Base-by-base conservation (phyloP, 768 basidiomycete species). In the Hirschioporus abietinus region DNA sequence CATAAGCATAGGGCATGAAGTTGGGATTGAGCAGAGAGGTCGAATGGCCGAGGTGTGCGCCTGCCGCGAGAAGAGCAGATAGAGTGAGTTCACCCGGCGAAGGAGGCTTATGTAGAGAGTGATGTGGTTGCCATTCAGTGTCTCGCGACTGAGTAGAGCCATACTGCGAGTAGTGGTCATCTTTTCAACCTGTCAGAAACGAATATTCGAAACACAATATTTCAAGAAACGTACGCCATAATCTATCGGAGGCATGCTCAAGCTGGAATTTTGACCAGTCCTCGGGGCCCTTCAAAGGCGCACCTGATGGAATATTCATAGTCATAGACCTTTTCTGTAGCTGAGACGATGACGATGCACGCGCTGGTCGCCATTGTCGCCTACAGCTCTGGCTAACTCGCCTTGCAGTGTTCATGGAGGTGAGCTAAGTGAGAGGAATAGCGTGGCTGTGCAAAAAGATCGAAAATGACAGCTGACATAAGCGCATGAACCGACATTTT, bases 1-100 rank as follows among this genome's bases (percentile, higher is more conserved):
- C 97, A 74, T 97, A 98, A 36, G 96, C 89, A 76, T 95, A 96
- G 34, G 96, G 92, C 71, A 90, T 81, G 71, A 95, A 95, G 75
- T 93, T 92, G 30, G 93, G 89, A 76, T 95, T 92, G 82, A 96
- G 89, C 70, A 93, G 86, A 5, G 88, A 83, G 52, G 85, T 84
- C 35, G 91, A 85, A 75, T 99, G 96, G 7, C 97, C 97, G 60
- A 99, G 87, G 75, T 98, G 96, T 18, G 97, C 96, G 26, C 95
- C 95, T 17, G 95, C 83, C 1, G 97, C 96, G 58, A 98, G 80
- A 68, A 99, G 88, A 61, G 95, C 90, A 1, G 96, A 96, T 63
- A 95, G 81, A 1, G 96, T 93, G 64, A 89, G 80, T 67, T 91
- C 81, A 60, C 85, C 78, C 10, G 88, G 82, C 18, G 80, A 73